Base-by-base conservation (phyloP, 202 grass and related monocot species). In the Schoenoplectus triqueter region DNA sequence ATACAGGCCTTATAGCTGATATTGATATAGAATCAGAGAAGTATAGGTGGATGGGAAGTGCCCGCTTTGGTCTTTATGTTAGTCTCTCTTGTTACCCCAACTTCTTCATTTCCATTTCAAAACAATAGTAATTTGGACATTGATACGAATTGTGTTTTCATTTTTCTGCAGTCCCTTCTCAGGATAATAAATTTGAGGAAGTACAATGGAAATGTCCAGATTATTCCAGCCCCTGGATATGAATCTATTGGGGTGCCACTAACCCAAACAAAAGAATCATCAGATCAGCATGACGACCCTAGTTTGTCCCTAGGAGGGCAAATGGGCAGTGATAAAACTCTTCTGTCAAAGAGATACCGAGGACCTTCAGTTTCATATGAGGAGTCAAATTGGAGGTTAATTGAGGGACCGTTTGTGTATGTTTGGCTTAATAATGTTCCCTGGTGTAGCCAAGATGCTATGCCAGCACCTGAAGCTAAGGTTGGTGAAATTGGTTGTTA, bases 1-100 rank as follows among this genome's bases (percentile, higher is more conserved):
- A 64, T 87, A 78, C 89, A 99, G 96, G 96, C 50, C 89, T 99
- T 80, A 84, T 92, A 70, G 96, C 96, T 86, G 96, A 99, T 87
- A 80, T 99, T 66, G 96, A 99, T 89, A 99, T 99, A 22, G 92
- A 99, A 69, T 99, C 96, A 19, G 96, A 99, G 82, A 99, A 96
- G 66, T 96, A 92, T 64, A 94, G 96, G 84, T 99, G 96, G 96
- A 90, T 99, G 90, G 93, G 96, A 88, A 92, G 93, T 11, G 88
- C 89, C 87, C 96, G 96, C 15, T 59, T 99, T 66, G 89, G 92
- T 2, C 89, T 99, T 69, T 99, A 99, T 91, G 96, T 96, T 89
- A 80, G 87, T 84, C 82, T 66, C 15, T 64, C 85, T 64, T 19
- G 48, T 70, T 0, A 7, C 51, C 49, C 9, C 22, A 51, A 6